Percentiles rank a stretch among this genome's conserved stretches.
Evolutionary conservation across 2,329 filamentous ascomycete genomes (phyloP).

Genomic region (Aspergillus aculeatus): DNA sequence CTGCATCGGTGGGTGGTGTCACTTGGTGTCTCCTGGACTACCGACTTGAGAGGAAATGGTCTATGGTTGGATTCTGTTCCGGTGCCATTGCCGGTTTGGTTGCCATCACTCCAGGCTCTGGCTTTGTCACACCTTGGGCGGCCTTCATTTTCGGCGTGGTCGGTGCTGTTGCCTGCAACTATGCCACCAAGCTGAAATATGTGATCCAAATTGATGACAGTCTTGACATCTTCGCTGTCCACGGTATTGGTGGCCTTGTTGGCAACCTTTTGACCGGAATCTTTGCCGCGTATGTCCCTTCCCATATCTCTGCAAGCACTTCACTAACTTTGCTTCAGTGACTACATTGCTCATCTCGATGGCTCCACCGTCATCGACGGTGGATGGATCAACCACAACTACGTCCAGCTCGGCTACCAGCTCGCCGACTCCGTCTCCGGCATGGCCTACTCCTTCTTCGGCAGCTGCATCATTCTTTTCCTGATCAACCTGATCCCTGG

Average conservation of each 20-base stretch:
- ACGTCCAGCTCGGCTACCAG: conserved; percentile 80
- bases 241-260: conserved; percentile 73
- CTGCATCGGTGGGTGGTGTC: conserved; percentile 79
- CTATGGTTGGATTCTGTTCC: conserved; percentile 88
- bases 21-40: conserved; percentile 91
- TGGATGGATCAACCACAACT: conserved; percentile 81
- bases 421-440: conserved; percentile 77
- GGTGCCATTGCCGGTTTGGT: conserved; percentile 85
- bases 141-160: conserved; percentile 75
- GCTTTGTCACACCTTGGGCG: conserved; percentile 81
- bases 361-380: conserved; percentile 66
- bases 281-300: conserved; percentile 66
- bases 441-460: conserved; percentile 73
- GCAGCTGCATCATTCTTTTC: conserved; percentile 76
- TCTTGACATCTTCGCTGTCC: conserved; percentile 84
- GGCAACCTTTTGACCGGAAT: conserved; percentile 78
- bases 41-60: conserved; percentile 86
- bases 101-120: conserved; percentile 83
- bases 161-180: conserved; percentile 78
- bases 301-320: neutral
- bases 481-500: conserved; percentile 76
- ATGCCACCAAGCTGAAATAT: conserved; percentile 89
- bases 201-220: conserved; percentile 77
- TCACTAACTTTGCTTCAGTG: conserved; percentile 41
- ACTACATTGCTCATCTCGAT: conserved; percentile 81